A percentile compares a stretch with the other conserved stretches of the same genome.
Evolutionary conservation across 139 green algal species (phyloP).

Genomic region (Pleodorina starrii): DNA sequence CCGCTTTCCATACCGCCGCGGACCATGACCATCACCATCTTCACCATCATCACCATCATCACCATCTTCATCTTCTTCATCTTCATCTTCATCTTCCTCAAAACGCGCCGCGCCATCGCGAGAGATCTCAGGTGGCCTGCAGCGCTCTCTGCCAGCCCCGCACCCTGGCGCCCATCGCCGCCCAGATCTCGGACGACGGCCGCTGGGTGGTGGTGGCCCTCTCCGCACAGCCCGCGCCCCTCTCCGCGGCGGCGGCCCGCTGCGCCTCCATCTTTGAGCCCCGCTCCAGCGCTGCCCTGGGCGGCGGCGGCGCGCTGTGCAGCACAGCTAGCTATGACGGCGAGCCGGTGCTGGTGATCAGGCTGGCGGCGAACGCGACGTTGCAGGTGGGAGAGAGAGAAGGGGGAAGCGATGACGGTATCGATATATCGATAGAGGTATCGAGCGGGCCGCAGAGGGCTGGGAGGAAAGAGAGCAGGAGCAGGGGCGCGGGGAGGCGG

Average conservation of each 20-base stretch:
- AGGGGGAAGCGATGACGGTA: too few relatives aligned
- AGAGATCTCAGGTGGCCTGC: constrained; percentile 19
- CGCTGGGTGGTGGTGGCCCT: background rate
- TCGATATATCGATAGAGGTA: too few relatives aligned
- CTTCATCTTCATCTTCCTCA: too few relatives aligned
- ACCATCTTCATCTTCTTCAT: too few relatives aligned
- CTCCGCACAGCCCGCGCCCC: background rate
- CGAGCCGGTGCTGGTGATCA: background rate
- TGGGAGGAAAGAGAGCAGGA: too few relatives aligned
- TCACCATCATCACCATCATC: too few relatives aligned
- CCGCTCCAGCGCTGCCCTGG: background rate
- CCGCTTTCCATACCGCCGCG: too few relatives aligned
- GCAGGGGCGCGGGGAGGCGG: too few relatives aligned
- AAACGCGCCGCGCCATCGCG: too few relatives aligned
- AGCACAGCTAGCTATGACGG: background rate
- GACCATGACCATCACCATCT: too few relatives aligned
- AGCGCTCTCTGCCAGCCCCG: background rate
- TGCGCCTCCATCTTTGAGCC: background rate
- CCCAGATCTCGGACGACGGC: background rate
- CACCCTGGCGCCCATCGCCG: background rate
- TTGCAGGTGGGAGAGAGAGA: background rate
- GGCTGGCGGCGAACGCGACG: background rate
- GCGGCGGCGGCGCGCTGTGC: constrained; percentile 11
- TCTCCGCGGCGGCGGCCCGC: background rate
- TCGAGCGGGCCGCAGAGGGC: too few relatives aligned